Conservation (phyloP, 1,139 yeast genomes). For the Blastobotrys malaysiensis region DNA sequence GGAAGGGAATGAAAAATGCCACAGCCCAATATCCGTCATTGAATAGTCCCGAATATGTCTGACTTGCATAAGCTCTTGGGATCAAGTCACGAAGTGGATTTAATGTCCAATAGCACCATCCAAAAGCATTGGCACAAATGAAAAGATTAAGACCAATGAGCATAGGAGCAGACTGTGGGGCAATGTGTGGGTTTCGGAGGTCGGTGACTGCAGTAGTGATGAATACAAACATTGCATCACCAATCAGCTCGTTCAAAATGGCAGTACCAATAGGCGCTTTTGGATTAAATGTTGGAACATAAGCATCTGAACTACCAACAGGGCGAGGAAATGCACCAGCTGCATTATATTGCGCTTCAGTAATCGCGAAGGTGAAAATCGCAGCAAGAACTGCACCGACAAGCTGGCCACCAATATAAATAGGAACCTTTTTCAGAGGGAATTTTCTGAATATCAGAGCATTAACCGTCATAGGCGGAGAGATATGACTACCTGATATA, state of each 20-base stretch:
- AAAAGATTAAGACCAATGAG: conserved; percentile 9
- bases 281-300: background rate
- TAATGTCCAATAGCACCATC: background rate
- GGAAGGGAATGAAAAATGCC: background rate
- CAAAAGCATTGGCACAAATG: conserved; percentile 34
- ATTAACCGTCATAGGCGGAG: background rate
- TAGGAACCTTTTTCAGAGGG: background rate
- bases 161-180: conserved; percentile 1
- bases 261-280: background rate
- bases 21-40: background rate
- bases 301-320: background rate
- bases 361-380: background rate
- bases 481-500: background rate
- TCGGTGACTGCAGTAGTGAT: background rate
- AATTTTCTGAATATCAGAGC: background rate
- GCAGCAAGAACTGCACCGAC: background rate
- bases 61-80: background rate
- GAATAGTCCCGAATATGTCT: background rate
- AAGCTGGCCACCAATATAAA: background rate
- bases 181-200: background rate
- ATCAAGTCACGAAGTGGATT: background rate
- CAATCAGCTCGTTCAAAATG: background rate
- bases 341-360: background rate
- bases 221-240: background rate
- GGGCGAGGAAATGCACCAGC: background rate